Base-by-base conservation (phyloP, 352 stramenopile species). In the Peronosclerospora sorghi region DNA sequence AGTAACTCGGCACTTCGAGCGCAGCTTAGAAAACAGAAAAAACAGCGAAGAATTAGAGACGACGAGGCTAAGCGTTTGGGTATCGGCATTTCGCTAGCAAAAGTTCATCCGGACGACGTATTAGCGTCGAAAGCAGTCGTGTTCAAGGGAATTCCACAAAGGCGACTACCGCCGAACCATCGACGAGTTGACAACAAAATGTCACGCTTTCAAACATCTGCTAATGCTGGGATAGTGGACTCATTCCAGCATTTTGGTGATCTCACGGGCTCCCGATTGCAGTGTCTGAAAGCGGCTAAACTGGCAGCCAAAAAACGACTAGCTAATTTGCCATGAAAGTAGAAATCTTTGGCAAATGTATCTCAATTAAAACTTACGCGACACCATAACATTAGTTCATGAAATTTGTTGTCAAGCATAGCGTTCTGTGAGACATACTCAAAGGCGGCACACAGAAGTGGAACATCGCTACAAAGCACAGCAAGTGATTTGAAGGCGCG, bases 211-310 rank as follows among this genome's bases (percentile, higher is more conserved):
- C n/a, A 23, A 48, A 48, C 18, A 4, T 18, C 41, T 37, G 41
- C 27, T 20, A 47, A 30, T 17, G 49, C 37, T 24, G 10, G n/a
- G 9, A 61, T 38, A 36, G 58, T 18, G 17, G 61, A 67, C 44
- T 57, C 56, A 17, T 86, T 83, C 40, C 58, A 77, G 54, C 62
- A 73, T 43, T 86, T 86, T 68, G 73, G 73, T 4, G 70, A 86
- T 19, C 40, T 51, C 5, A 32, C 66, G 24, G 66, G 56, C 0
- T 83, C 70, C 21, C 65, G 79, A 20, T 42, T 83, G 41, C 68
- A 77, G 43, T 65, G 60, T 1, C 45, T 83, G 30, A 75, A 76
- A 43, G 18, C 20, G 14, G 35, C 19, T 5, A 62, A 56, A 18
- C 52, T 30, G 52, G 41, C 35, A 38, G 37, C 41, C 10, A 65